phyloP scores from a whole-genome alignment of 1,284 basidiomycete genomes.

The Entoloma clypeatum region DNA sequence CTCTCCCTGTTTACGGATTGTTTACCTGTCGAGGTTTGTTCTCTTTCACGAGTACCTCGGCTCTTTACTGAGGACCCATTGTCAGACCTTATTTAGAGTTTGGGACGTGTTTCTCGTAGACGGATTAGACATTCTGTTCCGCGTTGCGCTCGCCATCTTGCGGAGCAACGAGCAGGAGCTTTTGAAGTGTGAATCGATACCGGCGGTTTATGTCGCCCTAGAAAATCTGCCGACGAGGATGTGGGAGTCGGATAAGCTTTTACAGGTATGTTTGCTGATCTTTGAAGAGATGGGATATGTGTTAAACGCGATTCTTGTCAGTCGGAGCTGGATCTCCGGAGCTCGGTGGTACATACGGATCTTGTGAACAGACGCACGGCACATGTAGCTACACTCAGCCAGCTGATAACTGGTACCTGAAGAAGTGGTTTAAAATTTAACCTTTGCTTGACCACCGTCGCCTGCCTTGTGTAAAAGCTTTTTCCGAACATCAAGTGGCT shows the following conservation, averaged over 20 bases:
- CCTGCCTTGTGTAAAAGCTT: too few relatives aligned
- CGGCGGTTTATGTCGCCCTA: constrained; percentile 82
- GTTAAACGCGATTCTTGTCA: constrained; percentile 23
- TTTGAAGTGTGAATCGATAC: constrained; percentile 76
- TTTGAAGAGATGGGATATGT: neutral
- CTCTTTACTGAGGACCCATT: neutral
- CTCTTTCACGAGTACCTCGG: constrained; percentile 1
- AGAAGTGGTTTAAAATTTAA: too few relatives aligned
- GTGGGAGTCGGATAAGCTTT: constrained; percentile 88
- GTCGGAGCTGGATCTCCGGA: constrained; percentile 68
- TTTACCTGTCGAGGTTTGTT: constrained; percentile 84
- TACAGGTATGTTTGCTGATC: constrained; percentile 58
- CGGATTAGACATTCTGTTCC: constrained; percentile 89
- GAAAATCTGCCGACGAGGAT: constrained; percentile 85
- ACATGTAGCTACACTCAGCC: constrained; percentile 49
- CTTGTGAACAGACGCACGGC: constrained; percentile 61
- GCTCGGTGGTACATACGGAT: constrained; percentile 63
- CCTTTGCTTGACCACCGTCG: too few relatives aligned
- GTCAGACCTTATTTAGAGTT: constrained; percentile 82
- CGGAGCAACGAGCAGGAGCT: constrained; percentile 82
- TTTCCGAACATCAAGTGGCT: too few relatives aligned
- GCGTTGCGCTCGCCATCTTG: constrained; percentile 84
- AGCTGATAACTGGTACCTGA: constrained; percentile 42
- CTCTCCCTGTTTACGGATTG: constrained; percentile 95
- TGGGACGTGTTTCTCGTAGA: constrained; percentile 98